Base-by-base conservation (phyloP, 2,329 filamentous ascomycete species). In the Ophiostoma australiae region DNA sequence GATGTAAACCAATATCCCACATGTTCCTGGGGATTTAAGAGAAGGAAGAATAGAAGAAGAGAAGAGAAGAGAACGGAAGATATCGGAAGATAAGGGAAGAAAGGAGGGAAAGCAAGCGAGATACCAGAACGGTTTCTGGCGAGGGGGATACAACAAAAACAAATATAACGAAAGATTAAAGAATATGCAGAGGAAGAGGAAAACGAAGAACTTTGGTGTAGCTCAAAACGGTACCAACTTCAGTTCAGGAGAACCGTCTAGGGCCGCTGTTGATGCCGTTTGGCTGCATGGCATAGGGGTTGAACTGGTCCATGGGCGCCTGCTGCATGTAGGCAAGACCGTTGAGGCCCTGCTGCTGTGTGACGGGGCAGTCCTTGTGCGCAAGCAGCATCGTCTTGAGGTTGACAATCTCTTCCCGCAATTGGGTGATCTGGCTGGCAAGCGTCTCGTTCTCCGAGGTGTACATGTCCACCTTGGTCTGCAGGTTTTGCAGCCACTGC, bases 401-500 rank as follows among this genome's bases (percentile, higher is more conserved):
- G 74, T 94, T 96, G 67, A 98, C 92, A 72, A 98, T 92, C 78
- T 99, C 95, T 78, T 98, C 94, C 37, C 93, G 87, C 6, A 98
- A 83, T 75, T 92, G 89, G 1, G 90, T 90, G 72, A 98, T 93
- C 74, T 95, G 94, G 3, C 89, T 85, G 23, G 90, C 92, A 44
- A 99, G 85, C 1, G 89, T 89, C 77, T 99, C 95, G 74, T 98
- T 98, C 80, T 99, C 95, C 0, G 86, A 90, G 74, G 91, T 94
- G 78, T 93, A 98, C 75, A 97, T 85, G 79, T 99, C 95, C 20
- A 98, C 94, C 80, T 98, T 98, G 71, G 88, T 88, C 80, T 99
- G 95, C 1, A 99, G 85, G 76, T 97, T 98, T 41, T 92, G 91
- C 72, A 98, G 87, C 95, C 95, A 99, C 79, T 98, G 95, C 85